A percentile compares a stretch with the other conserved stretches of the same genome.
phyloP scores from a whole-genome alignment of 2,329 filamentous ascomycete genomes.

The Fonsecaea erecta region DNA sequence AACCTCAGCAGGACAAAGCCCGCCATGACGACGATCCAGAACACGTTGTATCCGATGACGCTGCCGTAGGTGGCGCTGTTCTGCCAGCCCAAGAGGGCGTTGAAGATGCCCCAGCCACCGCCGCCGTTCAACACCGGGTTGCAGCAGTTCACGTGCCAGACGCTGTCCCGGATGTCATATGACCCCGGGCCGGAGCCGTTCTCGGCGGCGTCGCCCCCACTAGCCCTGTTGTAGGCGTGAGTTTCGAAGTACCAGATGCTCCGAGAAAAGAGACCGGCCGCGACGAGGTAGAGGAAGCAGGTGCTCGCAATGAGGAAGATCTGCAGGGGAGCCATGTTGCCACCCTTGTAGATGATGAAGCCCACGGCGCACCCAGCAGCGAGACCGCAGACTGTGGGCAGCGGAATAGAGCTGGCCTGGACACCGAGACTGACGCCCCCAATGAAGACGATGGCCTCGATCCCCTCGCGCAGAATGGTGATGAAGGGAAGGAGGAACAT shows the following conservation, averaged over 20 bases:
- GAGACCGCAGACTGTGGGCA: constrained; percentile 75
- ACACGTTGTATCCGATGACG: constrained; percentile 83
- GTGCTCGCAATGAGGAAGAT: constrained; percentile 81
- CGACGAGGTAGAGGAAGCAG: constrained; percentile 81
- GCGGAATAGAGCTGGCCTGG: constrained; percentile 75
- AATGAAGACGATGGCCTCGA: constrained; percentile 85
- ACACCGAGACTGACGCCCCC: constrained; percentile 79
- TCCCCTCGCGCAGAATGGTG: constrained; percentile 82
- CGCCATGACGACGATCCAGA: constrained; percentile 76
- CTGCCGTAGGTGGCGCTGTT: constrained; percentile 89
- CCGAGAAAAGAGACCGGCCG: constrained; percentile 79
- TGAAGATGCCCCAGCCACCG: constrained; percentile 85
- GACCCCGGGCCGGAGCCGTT: constrained; percentile 71
- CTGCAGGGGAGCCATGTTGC: constrained; percentile 69
- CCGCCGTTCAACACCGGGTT: constrained; percentile 73
- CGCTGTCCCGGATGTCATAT: constrained; percentile 76
- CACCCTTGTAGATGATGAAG: constrained; percentile 77
- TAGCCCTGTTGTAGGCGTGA: constrained; percentile 67
- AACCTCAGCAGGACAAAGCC: constrained; percentile 69
- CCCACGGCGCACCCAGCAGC: constrained; percentile 69
- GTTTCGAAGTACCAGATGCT: constrained; percentile 75
- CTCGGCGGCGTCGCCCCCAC: constrained; percentile 63
- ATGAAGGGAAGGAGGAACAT: constrained; percentile 88
- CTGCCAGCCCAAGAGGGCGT: constrained; percentile 82
- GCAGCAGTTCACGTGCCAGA: constrained; percentile 88